Evolutionary conservation across 177 flowering plant species (phyloP), one percentile per base, ranked within the genome.

Genomic region (Vitis hybrid): DNA sequence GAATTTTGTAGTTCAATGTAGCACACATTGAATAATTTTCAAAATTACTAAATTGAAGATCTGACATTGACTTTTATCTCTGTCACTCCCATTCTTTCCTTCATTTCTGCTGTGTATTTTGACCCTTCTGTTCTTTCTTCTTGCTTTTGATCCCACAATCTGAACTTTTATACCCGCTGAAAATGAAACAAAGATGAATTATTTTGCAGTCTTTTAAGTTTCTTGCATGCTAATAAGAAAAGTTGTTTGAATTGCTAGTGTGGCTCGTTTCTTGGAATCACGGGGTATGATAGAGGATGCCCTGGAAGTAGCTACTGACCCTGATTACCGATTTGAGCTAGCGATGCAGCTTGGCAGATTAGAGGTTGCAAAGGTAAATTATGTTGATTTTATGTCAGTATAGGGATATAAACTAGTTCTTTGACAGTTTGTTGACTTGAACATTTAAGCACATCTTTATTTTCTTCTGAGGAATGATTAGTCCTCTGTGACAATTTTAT

Each of bases 211-310:
- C 45, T 39, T 39, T 39, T 39, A 39, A 39, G 20, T 72, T 74
- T 57, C 51, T 70, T 88, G 98, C 84, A 26, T 26, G 29, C 29
- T 26, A 26, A 26, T 26, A 3, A 26, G 29, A 26, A 26, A 26
- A 26, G 29, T 26, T 26, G 29, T 26, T 26, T 26, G 29, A 26
- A 26, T 26, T 26, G 29, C 29, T 26, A 26, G 29, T 26, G 99
- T 94, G 78, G 99, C 99, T 68, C 98, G 77, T 59, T 94, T 94
- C 87, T 75, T 94, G 89, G 99, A 94, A 76, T 90, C 99, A 18
- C 91, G 98, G 59, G 96, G 93, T 11, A 94, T 90, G 98, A 68
- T 94, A 67, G 98, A 91, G 76, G 96, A 93, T 66, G 99, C 98
- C 14, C 71, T 94, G 50, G 97, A 93, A 82, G 95, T 94, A 55